These are phyloP conservation scores for Exobasidium rhododendri DNA, from an alignment of 1,284 basidiomycete genomes.

Conservation along the genomic window DNA sequence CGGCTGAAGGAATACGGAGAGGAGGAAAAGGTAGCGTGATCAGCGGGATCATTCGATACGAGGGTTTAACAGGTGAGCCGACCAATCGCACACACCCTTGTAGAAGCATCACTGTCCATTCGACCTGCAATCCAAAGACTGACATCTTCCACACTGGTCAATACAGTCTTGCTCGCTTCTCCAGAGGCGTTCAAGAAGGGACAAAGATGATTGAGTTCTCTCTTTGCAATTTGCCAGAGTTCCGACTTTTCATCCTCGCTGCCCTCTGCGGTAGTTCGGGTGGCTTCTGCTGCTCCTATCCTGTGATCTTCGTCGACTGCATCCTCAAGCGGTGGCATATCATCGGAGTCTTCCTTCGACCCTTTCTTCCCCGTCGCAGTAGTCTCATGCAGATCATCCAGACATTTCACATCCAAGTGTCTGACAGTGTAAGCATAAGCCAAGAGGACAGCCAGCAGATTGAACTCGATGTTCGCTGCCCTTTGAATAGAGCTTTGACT, in stretches of 20 bases:
- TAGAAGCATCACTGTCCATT: not conserved
- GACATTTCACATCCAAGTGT: not conserved
- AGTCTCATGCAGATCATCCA: not conserved
- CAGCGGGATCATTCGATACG: too few species aligned
- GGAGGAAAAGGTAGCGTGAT: not conserved
- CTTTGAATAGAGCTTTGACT: not conserved
- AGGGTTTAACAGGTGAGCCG: too few species aligned
- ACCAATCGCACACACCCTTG: not conserved
- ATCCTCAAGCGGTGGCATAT: not conserved
- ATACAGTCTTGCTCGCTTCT: not conserved
- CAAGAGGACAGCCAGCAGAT: not conserved
- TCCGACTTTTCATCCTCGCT: not conserved
- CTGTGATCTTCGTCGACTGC: not conserved
- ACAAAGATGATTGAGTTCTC: not conserved
- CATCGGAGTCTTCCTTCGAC: not conserved
- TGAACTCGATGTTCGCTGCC: not conserved
- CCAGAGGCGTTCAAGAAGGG: not conserved
- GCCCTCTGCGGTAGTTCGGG: too few species aligned
- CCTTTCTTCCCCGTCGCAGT: too few species aligned
- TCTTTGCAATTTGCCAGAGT: not conserved
- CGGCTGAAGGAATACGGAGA: too few species aligned
- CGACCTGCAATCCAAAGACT: not conserved
- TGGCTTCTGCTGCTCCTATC: too few species aligned
- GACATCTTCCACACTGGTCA: slow-evolving; percentile 7
- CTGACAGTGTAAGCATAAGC: not conserved